Evolutionary conservation across 2,329 filamentous ascomycete genomes (phyloP), one percentile per base, ranked within the genome.

Genomic region (Aspergillus jensenii): DNA sequence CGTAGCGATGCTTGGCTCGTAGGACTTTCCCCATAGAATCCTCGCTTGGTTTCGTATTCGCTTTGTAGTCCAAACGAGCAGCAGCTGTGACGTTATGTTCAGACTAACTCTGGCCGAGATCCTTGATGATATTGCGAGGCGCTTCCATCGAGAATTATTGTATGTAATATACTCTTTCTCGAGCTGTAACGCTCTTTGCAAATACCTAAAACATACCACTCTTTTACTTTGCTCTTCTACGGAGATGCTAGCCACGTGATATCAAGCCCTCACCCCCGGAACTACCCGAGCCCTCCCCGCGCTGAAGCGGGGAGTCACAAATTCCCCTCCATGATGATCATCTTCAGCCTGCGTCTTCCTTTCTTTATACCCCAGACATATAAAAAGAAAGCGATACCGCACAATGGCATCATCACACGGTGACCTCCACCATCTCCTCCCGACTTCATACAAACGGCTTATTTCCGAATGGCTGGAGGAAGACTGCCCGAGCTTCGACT

Each of bases 401-500:
- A 40, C 17, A 46, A 81, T 85, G 84, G 84, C 84, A 14, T 79
- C 82, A 12, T 71, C 74, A 51, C 80, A 87, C 65, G 86, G 86
- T 62, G 81, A 83, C 57, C 80, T 86, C 35, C 81, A 84, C 17
- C 86, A 96, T 73, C 85, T 98, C 63, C 87, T 98, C 44, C 93
- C 93, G 0, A 84, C 87, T 21, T 90, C 87, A 62, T 97, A 91
- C 86, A 96, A 93, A 74, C 83, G 87, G 50, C 84, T 88, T 64
- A 86, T 97, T 62, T 84, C 88, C 23, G 79, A 84, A 68, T 99
- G 95, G 95, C 88, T 97, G 14, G 90, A 92, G 69, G 95, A 99
- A 78, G 95, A 99, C 79, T 96, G 92, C 3, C 95, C 95, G 4
- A 95, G 91, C 53, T 93, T 96, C 77, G 95, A 99, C 81, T 97